Base-by-base conservation (phyloP, 306 rosid genomes). In the Dalbergia cultrata region DNA sequence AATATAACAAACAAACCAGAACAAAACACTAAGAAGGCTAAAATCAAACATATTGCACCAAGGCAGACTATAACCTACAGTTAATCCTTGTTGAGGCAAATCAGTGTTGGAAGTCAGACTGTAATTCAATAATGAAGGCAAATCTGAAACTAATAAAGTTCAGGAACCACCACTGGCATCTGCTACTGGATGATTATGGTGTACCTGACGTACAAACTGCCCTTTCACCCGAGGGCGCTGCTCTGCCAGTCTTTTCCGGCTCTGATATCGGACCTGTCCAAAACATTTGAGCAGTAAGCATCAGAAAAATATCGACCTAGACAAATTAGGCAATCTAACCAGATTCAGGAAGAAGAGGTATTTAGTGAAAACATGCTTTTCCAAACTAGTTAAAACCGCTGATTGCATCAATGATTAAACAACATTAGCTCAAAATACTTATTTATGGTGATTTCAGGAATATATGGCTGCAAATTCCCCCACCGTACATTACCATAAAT, bases 151-250 rank as follows among this genome's bases (percentile, higher is more conserved):
- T 12, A 60, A 73, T 63, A 41, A 67, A 45, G 70, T 49, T 92
- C 88, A 90, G 70, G 68, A 76, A 67, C 66, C 84, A 76, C 73
- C 88, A 61, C 68, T 64, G 43, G 82, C 82, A 63, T 72, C 85
- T 14, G 76, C 84, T 37, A 59, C 54, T 18, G 75, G 77, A 68
- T 70, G 56, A 50, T 89, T 85, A 26, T 78, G 62, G 5, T 79
- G 84, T n/a, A 58, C 84, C 76, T 86, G 88, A 6, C 94, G 93
- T 57, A 90, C 95, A 77, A 92, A 92, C 67, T 88, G 93, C 65
- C 97, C 97, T 85, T 90, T 92, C 76, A 92, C 87, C 54, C 97
- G 79, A 4, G 95, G 97, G 7, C 95, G 89, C 81, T 89, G 89
- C 80, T 92, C 95, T 21, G 97, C 95, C 78, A 86, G 83, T 84